Percentiles rank a stretch among this genome's conserved stretches.
These are phyloP conservation scores for Platanthera zijinensis DNA, from an alignment of 106 monocot species.

Conservation along the genomic window DNA sequence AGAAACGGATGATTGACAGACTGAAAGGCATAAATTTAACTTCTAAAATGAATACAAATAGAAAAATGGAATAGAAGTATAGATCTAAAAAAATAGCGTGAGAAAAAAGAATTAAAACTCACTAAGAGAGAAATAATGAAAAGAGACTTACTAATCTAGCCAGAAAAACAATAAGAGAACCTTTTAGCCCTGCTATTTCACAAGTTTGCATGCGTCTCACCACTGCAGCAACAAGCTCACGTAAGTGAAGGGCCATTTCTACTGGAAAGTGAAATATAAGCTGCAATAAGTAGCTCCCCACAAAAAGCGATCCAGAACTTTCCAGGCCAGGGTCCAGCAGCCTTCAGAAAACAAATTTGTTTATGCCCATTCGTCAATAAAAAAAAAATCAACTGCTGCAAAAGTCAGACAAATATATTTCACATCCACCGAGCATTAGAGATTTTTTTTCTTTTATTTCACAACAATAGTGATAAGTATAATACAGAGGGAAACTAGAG, in stretches of 20 bases:
- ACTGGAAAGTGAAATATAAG: conserved; percentile 83
- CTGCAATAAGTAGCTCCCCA: conserved; percentile 81
- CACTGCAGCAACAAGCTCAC: conserved; percentile 64
- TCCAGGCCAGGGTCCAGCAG: conserved; percentile 80
- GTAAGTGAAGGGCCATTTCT: conserved; percentile 65
- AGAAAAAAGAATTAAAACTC: neutral
- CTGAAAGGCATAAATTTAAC: neutral
- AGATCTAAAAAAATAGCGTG: neutral
- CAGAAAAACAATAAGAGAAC: conserved; percentile 78
- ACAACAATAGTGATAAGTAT: neutral
- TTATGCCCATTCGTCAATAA: neutral
- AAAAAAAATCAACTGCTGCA: neutral
- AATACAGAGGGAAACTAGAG: neutral
- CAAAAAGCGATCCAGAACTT: conserved; percentile 92
- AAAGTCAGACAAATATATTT: neutral
- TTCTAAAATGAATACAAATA: neutral
- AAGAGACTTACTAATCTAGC: conserved; percentile 61
- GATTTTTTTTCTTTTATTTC: neutral
- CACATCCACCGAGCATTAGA: neutral
- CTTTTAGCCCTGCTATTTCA: conserved; percentile 75
- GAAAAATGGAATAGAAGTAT: neutral
- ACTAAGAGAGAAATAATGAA: neutral
- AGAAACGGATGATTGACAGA: neutral
- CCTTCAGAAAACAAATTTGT: conserved; percentile 28
- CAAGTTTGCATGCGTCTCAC: conserved; percentile 80